Evolutionary conservation across 108 stramenopile genomes (phyloP), one percentile per base, ranked within the genome.

Genomic region (Pseudonitzschia delicatissima): DNA sequence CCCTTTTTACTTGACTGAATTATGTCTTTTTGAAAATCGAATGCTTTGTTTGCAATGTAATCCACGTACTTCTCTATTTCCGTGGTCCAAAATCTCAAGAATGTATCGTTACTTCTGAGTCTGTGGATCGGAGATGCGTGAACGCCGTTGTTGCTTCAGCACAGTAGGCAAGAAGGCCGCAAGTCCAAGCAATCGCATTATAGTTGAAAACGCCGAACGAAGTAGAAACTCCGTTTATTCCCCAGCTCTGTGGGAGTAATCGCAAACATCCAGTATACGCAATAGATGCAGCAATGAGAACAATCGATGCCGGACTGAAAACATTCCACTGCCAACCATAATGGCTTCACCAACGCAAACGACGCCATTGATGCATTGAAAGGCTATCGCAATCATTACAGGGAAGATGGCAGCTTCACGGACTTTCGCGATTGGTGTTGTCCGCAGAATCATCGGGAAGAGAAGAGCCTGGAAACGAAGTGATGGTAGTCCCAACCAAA

Each of bases 301-400:
- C 79, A 5, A 79, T 45, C 0, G 86, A 77, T 1, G 85, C 57
- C 47, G 71, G 69, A 57, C n/a, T 52, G n/a, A n/a, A 81, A 79
- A 82, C 35, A 44, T 72, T 20, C 73, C 73, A 29, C 39, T 57
- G 9, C 82, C 82, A 27, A 81, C 73, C 81, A 86, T 86, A 42
- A 83, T 73, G 0, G 86, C 86, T 57, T 87, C 86, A 18, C 87
- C 90, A 52, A 86, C 82, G 49, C 84, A 85, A 20, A 85, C 85
- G 11, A 88, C 51, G 0, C 87, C 86, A 45, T 88, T 88, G 40
- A 92, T 68, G 5, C 79, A 67, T 62, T 88, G 87, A 66, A 83
- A 76, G 21, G 71, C 64, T 36, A 82, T 78, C 6, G 75, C 83
- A 15, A 88, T 65, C 47, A 84, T 57, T 9, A 87, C 70, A 4